Conservation (phyloP, 257 asterid genomes). For the Euphrasia confusa region DNA sequence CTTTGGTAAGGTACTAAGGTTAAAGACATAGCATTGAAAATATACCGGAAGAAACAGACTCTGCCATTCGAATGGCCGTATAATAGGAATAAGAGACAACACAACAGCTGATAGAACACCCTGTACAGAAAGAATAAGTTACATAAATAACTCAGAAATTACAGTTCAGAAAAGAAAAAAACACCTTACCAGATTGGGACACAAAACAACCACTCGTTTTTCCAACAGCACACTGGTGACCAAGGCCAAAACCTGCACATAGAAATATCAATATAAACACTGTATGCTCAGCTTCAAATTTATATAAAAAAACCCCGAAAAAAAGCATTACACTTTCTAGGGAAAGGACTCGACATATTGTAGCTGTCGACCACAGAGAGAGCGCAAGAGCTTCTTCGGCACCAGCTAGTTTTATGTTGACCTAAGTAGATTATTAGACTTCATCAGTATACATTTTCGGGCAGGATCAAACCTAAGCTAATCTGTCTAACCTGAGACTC, state of each 20-base stretch:
- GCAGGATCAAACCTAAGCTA: background rate
- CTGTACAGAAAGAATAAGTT: constrained; percentile 32
- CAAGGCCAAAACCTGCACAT: constrained; percentile 64
- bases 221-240: constrained; percentile 77
- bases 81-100: constrained; percentile 73
- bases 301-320: background rate
- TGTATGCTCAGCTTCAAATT: background rate
- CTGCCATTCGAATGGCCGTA: constrained; percentile 98
- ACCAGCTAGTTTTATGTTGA: constrained; percentile 54
- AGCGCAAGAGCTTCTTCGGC: constrained; percentile 92
- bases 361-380: constrained; percentile 80
- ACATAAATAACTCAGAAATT: background rate
- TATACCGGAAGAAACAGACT: constrained; percentile 94
- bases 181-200: constrained; percentile 76
- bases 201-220: constrained; percentile 69
- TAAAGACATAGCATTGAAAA: constrained; percentile 22
- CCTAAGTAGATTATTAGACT: constrained; percentile 40
- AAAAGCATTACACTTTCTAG: constrained; percentile 57
- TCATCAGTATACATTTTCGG: constrained; percentile 10
- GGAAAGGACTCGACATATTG: constrained; percentile 85
- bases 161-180: background rate
- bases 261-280: constrained; percentile 6
- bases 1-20: background rate
- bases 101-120: constrained; percentile 84
- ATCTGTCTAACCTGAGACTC: constrained; percentile 50